These are phyloP conservation scores for Pseudoscleropodium purum DNA, from an alignment of 225 moss, liverwort and hornwort genomes.

Conservation along the genomic window DNA sequence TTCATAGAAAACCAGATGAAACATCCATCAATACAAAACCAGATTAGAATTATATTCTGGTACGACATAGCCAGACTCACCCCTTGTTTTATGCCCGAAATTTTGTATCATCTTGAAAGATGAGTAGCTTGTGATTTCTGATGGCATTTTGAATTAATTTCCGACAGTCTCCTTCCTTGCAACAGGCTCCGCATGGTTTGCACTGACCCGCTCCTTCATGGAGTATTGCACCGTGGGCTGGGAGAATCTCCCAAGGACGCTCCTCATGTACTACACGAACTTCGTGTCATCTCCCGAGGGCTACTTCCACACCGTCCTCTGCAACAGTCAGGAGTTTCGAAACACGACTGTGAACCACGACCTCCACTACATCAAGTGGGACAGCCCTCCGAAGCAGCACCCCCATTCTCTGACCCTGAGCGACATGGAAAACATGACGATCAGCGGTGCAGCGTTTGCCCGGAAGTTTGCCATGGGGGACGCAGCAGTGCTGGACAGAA, in stretches of 20 bases:
- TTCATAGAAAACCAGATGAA: not conserved
- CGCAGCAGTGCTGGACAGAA: slow-evolving; percentile 51
- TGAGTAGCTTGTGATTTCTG: not conserved
- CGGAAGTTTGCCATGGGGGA: slow-evolving; percentile 63
- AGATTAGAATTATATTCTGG: not conserved
- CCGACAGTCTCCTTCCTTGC: not conserved
- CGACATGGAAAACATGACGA: slow-evolving; percentile 52
- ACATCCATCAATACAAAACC: not conserved
- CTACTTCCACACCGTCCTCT: slow-evolving; percentile 89
- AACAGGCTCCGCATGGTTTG: slow-evolving; percentile 93
- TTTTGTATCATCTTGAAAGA: not conserved
- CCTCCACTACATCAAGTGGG: slow-evolving; percentile 91
- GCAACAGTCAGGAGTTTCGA: slow-evolving; percentile 76
- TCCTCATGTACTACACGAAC: slow-evolving; percentile 94
- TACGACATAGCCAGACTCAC: not conserved
- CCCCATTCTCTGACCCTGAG: slow-evolving; percentile 51
- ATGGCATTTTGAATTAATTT: not conserved
- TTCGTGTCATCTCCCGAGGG: slow-evolving; percentile 91
- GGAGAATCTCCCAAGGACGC: slow-evolving; percentile 75
- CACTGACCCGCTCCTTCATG: slow-evolving; percentile 71
- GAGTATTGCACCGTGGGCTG: slow-evolving; percentile 81
- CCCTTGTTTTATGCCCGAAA: not conserved
- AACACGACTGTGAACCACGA: slow-evolving; percentile 95
- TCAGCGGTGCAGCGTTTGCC: slow-evolving; percentile 77
- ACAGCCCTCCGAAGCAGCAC: slow-evolving; percentile 81